Percentiles rank a stretch among this genome's conserved stretches.
These are phyloP conservation scores for Lineolata rhizophorae DNA, from an alignment of 495 filamentous ascomycete genomes.

Conservation along the genomic window DNA sequence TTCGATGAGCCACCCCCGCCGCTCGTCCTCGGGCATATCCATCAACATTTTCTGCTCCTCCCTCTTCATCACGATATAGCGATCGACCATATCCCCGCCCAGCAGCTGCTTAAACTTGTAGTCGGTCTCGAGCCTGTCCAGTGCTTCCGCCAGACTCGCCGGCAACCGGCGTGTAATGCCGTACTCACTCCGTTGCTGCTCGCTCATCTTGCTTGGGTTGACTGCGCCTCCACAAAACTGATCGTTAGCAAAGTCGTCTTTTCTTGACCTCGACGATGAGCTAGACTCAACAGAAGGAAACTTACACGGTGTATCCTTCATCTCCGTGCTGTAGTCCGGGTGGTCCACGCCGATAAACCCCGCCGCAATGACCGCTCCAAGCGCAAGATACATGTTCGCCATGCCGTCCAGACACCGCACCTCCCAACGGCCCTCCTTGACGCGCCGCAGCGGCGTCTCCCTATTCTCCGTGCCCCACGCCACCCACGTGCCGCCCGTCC, in stretches of 20 bases:
- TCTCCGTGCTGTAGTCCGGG: too few species aligned
- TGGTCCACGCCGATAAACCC: conserved; percentile 43
- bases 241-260: neutral
- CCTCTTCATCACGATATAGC: conserved; percentile 17
- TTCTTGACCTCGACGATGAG: too few species aligned
- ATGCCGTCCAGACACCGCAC: conserved; percentile 47
- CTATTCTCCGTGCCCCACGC: conserved; percentile 60
- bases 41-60: conserved; percentile 17
- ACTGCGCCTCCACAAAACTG: conserved; percentile 4
- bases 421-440: conserved; percentile 44
- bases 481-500: conserved; percentile 56
- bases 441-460: conserved; percentile 42
- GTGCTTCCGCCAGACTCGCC: conserved; percentile 7
- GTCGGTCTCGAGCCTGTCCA: conserved; percentile 13
- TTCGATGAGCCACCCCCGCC: conserved; percentile 17
- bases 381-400: conserved; percentile 48
- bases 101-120: conserved; percentile 9
- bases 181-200: conserved; percentile 25
- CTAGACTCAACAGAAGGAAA: conserved; percentile 5
- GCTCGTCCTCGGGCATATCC: conserved; percentile 13
- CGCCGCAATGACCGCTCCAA: conserved; percentile 42
- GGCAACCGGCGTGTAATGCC: conserved; percentile 24
- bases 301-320: conserved; percentile 36
- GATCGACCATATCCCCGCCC: conserved; percentile 9
- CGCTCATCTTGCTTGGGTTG: conserved; percentile 20